phyloP scores from a whole-genome alignment of 2,329 filamentous ascomycete species.

The Penicillium polonicum region DNA sequence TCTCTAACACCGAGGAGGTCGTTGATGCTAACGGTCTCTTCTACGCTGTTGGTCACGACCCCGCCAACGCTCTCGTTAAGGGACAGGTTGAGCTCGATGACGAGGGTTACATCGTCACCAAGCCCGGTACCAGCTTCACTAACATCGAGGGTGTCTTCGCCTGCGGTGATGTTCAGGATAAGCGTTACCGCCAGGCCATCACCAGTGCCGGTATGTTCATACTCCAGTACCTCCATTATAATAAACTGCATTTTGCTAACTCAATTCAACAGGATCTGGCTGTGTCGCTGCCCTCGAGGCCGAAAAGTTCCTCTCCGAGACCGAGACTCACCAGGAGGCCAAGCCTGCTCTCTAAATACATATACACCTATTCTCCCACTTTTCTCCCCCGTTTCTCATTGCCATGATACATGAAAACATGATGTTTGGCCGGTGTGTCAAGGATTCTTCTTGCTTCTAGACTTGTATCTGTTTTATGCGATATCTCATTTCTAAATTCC shows the following conservation, averaged over 20 bases:
- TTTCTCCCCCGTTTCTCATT: neutral
- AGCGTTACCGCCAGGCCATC: conserved; percentile 95
- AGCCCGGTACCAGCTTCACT: conserved; percentile 83
- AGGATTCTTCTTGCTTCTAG: conserved; percentile 11
- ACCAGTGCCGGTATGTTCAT: conserved; percentile 82
- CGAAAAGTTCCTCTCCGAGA: conserved; percentile 85
- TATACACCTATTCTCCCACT: neutral
- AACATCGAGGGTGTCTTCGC: conserved; percentile 91
- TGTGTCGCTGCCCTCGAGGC: conserved; percentile 95
- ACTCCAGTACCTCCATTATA: conserved; percentile 34
- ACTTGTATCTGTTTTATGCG: conserved; percentile 8
- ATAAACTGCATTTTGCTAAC: conserved; percentile 18
- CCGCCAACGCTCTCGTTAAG: conserved; percentile 86
- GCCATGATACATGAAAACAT: conserved; percentile 11
- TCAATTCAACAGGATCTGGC: conserved; percentile 65
- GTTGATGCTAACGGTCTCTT: conserved; percentile 89
- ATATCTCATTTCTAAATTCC: conserved; percentile 15
- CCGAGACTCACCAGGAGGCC: conserved; percentile 53
- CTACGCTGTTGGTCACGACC: conserved; percentile 96
- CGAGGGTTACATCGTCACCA: conserved; percentile 87
- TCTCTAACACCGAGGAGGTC: conserved; percentile 74
- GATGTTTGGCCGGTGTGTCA: conserved; percentile 1
- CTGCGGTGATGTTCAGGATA: conserved; percentile 97
- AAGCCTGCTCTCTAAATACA: conserved; percentile 53
- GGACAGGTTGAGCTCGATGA: conserved; percentile 82